Conservation (phyloP, 1,139 yeast species). For the Debaryomyces subglobosus region DNA sequence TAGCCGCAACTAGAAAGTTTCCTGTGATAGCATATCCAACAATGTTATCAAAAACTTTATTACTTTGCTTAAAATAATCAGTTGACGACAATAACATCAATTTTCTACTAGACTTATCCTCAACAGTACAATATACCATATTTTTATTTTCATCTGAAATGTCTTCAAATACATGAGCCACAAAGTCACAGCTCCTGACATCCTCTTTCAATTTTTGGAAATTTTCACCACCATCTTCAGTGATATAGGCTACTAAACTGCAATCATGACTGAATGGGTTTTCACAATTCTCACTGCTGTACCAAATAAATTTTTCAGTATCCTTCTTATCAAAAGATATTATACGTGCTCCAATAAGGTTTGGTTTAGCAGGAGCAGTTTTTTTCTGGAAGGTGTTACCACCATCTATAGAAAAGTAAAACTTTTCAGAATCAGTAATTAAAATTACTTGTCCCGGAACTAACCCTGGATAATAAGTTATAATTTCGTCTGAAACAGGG, state of each 20-base stretch:
- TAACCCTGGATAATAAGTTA: constrained; percentile 61
- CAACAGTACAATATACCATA: constrained; percentile 64
- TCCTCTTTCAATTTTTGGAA: constrained; percentile 57
- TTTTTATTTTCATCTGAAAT: constrained; percentile 42
- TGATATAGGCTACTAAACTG: constrained; percentile 56
- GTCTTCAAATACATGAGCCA: constrained; percentile 51
- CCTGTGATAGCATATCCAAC: constrained; percentile 50
- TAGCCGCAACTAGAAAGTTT: constrained; percentile 73
- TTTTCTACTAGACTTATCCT: constrained; percentile 27
- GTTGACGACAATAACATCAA: constrained; percentile 28
- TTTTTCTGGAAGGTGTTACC: constrained; percentile 56
- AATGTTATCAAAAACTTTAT: constrained; percentile 30
- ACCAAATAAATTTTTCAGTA: constrained; percentile 65
- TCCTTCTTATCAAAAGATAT: constrained; percentile 62
- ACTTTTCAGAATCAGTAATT: constrained; percentile 50
- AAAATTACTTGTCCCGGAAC: constrained; percentile 68
- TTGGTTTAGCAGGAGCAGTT: constrained; percentile 55
- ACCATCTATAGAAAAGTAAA: constrained; percentile 68
- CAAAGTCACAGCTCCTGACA: constrained; percentile 68
- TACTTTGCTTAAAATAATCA: constrained; percentile 29
- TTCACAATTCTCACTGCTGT: constrained; percentile 64
- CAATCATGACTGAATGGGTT: constrained; percentile 48
- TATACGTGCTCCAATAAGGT: constrained; percentile 36
- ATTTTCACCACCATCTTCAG: constrained; percentile 63
- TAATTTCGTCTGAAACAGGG: constrained; percentile 50